A percentile compares a stretch with the other conserved stretches of the same genome.
Evolutionary conservation across 768 basidiomycete genomes (phyloP).

Genomic region (Pisolithus sp.): DNA sequence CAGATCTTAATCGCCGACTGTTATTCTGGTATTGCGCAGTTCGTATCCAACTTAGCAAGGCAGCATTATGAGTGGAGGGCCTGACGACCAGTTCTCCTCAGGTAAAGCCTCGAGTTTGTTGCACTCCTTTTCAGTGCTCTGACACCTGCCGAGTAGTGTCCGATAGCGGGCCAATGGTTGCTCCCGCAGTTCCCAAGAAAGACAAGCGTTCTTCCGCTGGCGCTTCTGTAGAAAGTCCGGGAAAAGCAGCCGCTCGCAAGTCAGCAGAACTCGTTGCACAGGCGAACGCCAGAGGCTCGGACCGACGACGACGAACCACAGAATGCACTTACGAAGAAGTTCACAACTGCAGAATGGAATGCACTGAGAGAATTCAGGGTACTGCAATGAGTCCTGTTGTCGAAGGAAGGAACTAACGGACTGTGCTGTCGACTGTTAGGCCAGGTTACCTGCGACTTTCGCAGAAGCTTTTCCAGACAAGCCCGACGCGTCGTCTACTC

Average conservation of each 20-base stretch:
- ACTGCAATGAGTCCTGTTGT: constrained; percentile 12
- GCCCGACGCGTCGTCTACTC: constrained; percentile 40
- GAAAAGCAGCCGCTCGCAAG: too few species aligned
- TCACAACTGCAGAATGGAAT: constrained; percentile 66
- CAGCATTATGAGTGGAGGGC: too few species aligned
- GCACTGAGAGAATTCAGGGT: constrained; percentile 67
- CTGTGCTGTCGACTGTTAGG: constrained; percentile 11
- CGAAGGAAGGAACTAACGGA: background rate
- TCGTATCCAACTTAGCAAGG: too few species aligned
- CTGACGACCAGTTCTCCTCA: background rate
- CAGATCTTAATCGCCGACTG: background rate
- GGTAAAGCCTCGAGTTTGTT: background rate
- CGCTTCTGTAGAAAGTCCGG: too few species aligned
- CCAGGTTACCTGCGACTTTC: constrained; percentile 47
- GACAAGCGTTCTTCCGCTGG: too few species aligned
- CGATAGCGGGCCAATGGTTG: too few species aligned
- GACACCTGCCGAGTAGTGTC: too few species aligned
- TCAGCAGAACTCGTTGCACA: background rate
- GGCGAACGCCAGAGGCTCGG: background rate
- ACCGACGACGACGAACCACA: constrained; percentile 47
- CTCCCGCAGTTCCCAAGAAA: too few species aligned
- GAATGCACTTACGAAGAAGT: constrained; percentile 61
- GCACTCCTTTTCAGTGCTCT: too few species aligned
- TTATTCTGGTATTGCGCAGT: background rate
- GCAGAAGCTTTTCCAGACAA: constrained; percentile 56